phyloP scores from a whole-genome alignment of 1,284 basidiomycete genomes.

The Ceratobasidium sp. region DNA sequence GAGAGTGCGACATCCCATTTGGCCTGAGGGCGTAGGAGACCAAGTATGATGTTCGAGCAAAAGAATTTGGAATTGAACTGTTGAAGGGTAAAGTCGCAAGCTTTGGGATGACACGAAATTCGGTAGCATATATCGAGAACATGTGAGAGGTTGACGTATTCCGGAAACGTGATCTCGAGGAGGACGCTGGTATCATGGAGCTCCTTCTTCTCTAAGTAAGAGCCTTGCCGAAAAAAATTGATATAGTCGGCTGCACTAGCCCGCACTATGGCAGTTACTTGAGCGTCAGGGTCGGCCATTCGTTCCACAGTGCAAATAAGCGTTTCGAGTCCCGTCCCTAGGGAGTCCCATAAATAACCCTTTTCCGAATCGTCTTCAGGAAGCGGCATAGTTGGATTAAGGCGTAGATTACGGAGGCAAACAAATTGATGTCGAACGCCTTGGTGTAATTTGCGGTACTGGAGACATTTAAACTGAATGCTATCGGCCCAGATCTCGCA shows the following conservation, averaged over 20 bases:
- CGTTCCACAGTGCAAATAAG: not conserved
- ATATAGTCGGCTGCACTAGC: not conserved
- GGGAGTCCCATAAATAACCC: not conserved
- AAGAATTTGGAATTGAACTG: slow-evolving; percentile 2
- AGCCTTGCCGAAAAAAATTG: not conserved
- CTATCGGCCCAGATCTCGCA: not conserved
- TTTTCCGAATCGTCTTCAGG: not conserved
- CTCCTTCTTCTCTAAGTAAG: not conserved
- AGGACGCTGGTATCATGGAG: not conserved
- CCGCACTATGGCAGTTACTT: not conserved
- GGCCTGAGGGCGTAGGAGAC: not conserved
- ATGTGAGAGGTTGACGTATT: not conserved
- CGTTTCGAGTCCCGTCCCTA: not conserved
- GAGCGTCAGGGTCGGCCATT: not conserved
- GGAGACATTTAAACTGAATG: not conserved
- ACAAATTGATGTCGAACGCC: not conserved
- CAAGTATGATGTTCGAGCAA: not conserved
- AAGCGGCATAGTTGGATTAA: not conserved
- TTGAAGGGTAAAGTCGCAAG: not conserved
- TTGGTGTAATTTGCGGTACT: not conserved
- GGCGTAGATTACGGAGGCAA: not conserved
- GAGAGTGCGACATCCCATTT: not conserved
- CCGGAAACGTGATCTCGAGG: not conserved
- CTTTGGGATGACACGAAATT: not conserved
- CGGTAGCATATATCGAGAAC: slow-evolving; percentile 16